A percentile compares a stretch with the other conserved stretches of the same genome.
Conservation (phyloP, 306 rosid species). For the Fagus sylvatica region DNA sequence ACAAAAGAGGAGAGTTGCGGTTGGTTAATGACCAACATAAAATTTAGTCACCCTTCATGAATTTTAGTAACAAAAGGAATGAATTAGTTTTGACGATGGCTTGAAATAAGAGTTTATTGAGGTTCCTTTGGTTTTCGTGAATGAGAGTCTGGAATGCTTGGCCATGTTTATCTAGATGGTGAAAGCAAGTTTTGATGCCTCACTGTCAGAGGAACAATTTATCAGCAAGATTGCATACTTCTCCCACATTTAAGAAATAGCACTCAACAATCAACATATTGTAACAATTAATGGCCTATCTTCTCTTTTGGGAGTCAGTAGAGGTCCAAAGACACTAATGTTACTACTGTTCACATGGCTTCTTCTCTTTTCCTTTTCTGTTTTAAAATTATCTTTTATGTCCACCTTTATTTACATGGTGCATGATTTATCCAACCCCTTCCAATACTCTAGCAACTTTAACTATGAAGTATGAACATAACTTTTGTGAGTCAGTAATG, state of each 20-base stretch:
- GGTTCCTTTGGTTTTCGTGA: not conserved
- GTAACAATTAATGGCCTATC: not conserved
- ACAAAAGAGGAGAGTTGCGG: too few species aligned
- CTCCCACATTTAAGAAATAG: too few species aligned
- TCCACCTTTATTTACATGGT: not conserved
- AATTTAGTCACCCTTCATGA: too few species aligned
- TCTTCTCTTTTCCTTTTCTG: not conserved
- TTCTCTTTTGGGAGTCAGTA: not conserved
- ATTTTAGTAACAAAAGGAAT: not conserved
- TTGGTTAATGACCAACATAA: too few species aligned
- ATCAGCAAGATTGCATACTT: too few species aligned
- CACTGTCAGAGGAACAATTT: not conserved
- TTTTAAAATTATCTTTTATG: not conserved
- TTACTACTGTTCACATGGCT: not conserved
- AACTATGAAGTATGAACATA: not conserved
- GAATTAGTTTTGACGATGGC: not conserved
- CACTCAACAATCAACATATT: too few species aligned
- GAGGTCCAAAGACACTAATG: not conserved
- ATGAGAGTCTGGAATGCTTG: not conserved
- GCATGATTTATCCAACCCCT: not conserved
- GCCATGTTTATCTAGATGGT: not conserved
- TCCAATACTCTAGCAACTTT: not conserved
- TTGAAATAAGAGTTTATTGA: not conserved
- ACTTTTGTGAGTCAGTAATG: not conserved
- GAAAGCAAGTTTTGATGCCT: not conserved